phyloP scores from a whole-genome alignment of 192 early-diverging fungal genomes.

The Thoreauomyces humboldtii region DNA sequence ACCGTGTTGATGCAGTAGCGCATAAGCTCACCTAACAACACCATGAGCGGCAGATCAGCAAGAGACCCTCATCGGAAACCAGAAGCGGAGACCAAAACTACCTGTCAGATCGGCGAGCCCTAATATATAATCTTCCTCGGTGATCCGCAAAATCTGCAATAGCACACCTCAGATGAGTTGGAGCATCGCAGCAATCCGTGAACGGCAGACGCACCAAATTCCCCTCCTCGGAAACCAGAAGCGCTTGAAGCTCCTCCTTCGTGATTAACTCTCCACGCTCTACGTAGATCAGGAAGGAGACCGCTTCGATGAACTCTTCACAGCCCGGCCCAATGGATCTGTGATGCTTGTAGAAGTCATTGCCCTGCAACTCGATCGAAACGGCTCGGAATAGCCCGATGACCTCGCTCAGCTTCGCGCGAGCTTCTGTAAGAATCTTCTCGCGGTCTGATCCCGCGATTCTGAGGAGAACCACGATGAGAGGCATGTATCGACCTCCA shows the following conservation, averaged over 20 bases:
- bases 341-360: conserved; percentile 39
- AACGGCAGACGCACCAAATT: conserved; percentile 10
- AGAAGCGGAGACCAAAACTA: too few relatives aligned
- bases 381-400: conserved; percentile 28
- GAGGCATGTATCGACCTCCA: background rate
- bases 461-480: background rate
- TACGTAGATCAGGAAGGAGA: conserved; percentile 40
- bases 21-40: conserved; percentile 66
- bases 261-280: conserved; percentile 25
- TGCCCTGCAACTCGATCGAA: conserved; percentile 34
- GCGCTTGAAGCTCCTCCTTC: conserved; percentile 22
- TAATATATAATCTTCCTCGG: conserved; percentile 52
- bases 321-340: conserved; percentile 31
- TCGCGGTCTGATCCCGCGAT: conserved; percentile 6
- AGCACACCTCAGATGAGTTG: background rate
- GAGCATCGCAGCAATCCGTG: background rate
- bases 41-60: too few relatives aligned
- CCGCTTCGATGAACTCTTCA: conserved; percentile 49
- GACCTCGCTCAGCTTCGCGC: conserved; percentile 31
- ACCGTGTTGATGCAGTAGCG: conserved; percentile 53
- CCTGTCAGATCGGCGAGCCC: conserved; percentile 62
- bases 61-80: too few relatives aligned
- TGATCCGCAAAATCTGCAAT: conserved; percentile 28
- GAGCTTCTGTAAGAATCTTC: conserved; percentile 29
- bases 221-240: conserved; percentile 13